Conservation (phyloP, 164 flowering plant species). For the Cinnamomum micranthum region DNA sequence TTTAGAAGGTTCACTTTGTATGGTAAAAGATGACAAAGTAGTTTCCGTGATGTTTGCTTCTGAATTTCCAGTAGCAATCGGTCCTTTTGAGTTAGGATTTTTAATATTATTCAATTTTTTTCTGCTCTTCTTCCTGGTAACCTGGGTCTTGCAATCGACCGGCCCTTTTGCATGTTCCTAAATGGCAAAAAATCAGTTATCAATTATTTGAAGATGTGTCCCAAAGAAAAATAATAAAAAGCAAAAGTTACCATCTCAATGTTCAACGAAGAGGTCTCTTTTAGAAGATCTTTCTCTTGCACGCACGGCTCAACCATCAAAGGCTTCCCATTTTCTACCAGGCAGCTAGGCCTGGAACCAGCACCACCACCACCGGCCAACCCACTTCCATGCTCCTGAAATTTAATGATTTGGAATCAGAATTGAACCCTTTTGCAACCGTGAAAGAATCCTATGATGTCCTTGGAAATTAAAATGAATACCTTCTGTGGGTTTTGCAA, state of each 20-base stretch:
- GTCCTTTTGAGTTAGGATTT: slow-evolving; percentile 15
- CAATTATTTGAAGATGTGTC: slow-evolving; percentile 13
- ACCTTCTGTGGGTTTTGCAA: slow-evolving; percentile 43
- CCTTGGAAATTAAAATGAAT: background rate
- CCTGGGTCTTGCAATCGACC: slow-evolving; percentile 36
- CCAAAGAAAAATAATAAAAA: slow-evolving; percentile 11
- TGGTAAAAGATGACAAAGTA: slow-evolving; percentile 23
- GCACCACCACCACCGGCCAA: slow-evolving; percentile 10
- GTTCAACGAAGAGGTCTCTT: slow-evolving; percentile 16
- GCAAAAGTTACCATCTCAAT: slow-evolving; percentile 33
- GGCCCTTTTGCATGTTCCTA: slow-evolving; percentile 39
- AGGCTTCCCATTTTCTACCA: slow-evolving; percentile 17
- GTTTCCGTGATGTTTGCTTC: slow-evolving; percentile 18
- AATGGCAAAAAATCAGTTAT: slow-evolving; percentile 27
- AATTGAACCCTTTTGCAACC: slow-evolving; percentile 11
- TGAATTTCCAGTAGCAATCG: slow-evolving; percentile 20
- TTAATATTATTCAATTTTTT: slow-evolving; percentile 42
- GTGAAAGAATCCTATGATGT: no score
- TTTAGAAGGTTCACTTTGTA: slow-evolving; percentile 22
- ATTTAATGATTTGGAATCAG: slow-evolving; percentile 15
- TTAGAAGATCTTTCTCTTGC: slow-evolving; percentile 11
- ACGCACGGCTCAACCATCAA: slow-evolving; percentile 11
- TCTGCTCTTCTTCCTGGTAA: slow-evolving; percentile 45
- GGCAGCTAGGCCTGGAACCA: background rate
- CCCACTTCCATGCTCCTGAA: slow-evolving; percentile 40